Evolutionary conservation across 345 rosid genomes (phyloP), one percentile per base, ranked within the genome.

Genomic region (Dipteronia dyeriana): DNA sequence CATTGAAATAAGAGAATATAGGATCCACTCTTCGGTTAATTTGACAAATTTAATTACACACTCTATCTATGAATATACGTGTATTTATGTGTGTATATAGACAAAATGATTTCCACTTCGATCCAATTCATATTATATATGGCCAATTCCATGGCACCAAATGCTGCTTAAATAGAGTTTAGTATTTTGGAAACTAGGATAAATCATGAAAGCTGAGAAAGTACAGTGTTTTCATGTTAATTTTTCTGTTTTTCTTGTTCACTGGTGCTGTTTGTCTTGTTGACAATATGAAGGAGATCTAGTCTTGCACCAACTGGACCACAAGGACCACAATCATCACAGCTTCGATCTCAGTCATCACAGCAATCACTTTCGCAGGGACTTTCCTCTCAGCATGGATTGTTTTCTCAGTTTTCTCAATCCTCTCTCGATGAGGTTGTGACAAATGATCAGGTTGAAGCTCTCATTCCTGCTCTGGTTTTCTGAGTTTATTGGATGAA

Each of bases 331-430:
- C 95, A 88, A 82, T 71, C 91, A 47, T 91, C 97, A 25, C 97
- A 90, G 87, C 72, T 79, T 80, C 85, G 90, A 66, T 86, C 94
- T 0, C 97, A 90, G 75, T 88, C 80, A 54, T 91, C 94, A 12
- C 97, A 89, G 75, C 98, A 94, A 74, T 97, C 97, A 4, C 86
- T 89, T 77, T 94, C 98, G 10, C 98, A 89, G 82, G 98, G 98
- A 38, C 76, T 83, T 78, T 91, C 99, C 54, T 88, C 95, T 74
- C 99, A 94, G 87, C 94, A 85, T 63, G 90, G 92, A 79, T 71
- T 85, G 45, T 84, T 91, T 77, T 92, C 98, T 78, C 97, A 93
- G 90, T 79, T 93, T 79, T 93, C 96, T 70, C 96, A 94, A 82
- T 87, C 75, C 43, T 89, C 97, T 61, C 75, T 88, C 7, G 94